Base-by-base conservation (phyloP, 179 eudicot genomes). In the Beta macrorhiza region DNA sequence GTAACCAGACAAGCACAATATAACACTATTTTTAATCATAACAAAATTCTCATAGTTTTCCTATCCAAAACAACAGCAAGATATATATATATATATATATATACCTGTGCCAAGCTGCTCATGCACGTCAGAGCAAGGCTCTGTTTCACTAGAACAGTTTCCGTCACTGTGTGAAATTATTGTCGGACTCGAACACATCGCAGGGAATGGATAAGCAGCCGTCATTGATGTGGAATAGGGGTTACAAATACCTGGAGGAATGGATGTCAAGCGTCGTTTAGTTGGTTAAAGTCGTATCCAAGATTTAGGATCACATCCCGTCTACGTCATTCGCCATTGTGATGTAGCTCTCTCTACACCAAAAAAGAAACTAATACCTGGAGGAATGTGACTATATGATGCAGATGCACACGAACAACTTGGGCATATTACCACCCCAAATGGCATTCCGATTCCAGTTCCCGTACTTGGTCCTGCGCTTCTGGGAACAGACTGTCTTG, bases 61-160 rank as follows among this genome's bases (percentile, higher is more conserved):
- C 42, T 37, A 37, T 37, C 42, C 42, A 37, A 37, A 37, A 37
- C 42, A 37, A 37, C 4, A 37, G 42, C 42, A 37, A 37, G 42
- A 37, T 37, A 37, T 37, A 29, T 29, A 29, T 29, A 29, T 29
- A 29, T 25, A 25, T 25, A 25, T 25, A 25, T 25, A 25, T 25
- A 25, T 1, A 67, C 70, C 70, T 67, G 19, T 67, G 15, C 17
- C 71, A 67, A 5, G 71, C 45, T 67, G 71, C 71, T 12, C 67
- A 29, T 8, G 67, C 70, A 51, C 25, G 22, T 64, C 16, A 19
- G 25, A 25, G 22, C 20, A 77, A 10, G 80, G 49, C 32, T 42
- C 52, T 42, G 37, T 65, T 53, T 51, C 80, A 78, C 64, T 16
- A n/a, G 80, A 15, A 77, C 22, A 15, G 62, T 64, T 77, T 25